These are phyloP conservation scores for Malassezia equina DNA, from an alignment of 1,284 basidiomycete genomes.

Conservation along the genomic window DNA sequence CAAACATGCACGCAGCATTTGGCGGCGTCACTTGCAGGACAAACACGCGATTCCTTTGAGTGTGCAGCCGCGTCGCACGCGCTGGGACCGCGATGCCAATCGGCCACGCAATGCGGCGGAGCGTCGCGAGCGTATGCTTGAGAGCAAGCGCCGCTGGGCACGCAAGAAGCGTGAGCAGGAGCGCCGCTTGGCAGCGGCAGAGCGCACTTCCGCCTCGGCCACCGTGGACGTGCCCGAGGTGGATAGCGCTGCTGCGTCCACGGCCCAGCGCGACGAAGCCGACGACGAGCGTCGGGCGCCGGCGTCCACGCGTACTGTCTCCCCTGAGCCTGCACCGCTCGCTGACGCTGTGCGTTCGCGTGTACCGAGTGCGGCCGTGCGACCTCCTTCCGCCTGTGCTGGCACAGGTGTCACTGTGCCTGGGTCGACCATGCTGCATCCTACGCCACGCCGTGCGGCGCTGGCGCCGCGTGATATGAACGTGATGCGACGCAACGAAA, in stretches of 20 bases:
- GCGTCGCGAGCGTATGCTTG: slow-evolving; percentile 51
- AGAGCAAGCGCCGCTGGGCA: slow-evolving; percentile 54
- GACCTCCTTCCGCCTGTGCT: background rate
- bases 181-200: slow-evolving; percentile 21
- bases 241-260: background rate
- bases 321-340: background rate
- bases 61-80: slow-evolving; percentile 52
- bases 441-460: slow-evolving; percentile 11
- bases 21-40: slow-evolving; percentile 54
- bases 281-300: background rate
- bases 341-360: background rate
- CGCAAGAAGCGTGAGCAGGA: slow-evolving; percentile 50
- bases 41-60: slow-evolving; percentile 54
- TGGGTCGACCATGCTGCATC: background rate
- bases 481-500: background rate
- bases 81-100: slow-evolving; percentile 54
- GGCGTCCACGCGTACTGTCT: background rate
- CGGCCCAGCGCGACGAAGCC: background rate
- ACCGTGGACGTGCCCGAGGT: background rate
- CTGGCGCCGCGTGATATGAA: slow-evolving; percentile 12
- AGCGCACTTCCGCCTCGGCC: background rate
- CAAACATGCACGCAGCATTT: slow-evolving; percentile 54
- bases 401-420: background rate
- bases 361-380: background rate
- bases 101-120: slow-evolving; percentile 53